Evolutionary conservation across 169 alveolate species (phyloP).

Genomic region (Haemoproteus tartakovskyi): DNA sequence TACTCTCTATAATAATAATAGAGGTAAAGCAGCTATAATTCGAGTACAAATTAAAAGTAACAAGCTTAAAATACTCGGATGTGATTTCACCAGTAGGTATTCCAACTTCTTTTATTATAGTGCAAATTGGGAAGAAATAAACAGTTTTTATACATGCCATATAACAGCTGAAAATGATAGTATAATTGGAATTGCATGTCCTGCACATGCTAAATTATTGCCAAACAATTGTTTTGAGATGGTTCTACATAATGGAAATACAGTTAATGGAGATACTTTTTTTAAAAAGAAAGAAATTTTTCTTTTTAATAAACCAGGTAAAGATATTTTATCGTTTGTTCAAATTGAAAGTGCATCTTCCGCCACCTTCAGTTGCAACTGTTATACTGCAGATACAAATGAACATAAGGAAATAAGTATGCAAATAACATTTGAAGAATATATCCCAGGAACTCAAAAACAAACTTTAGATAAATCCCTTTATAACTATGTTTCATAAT

Average conservation of each 20-base stretch:
- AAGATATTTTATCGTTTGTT: slow-evolving; percentile 35
- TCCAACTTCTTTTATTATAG: slow-evolving; percentile 24
- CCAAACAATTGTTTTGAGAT: slow-evolving; percentile 56
- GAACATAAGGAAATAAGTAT: slow-evolving; percentile 34
- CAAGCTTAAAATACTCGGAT: slow-evolving; percentile 19
- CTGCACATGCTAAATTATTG: slow-evolving; percentile 12
- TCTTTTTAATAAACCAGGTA: slow-evolving; percentile 4
- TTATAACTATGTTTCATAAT: no score
- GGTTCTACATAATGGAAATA: slow-evolving; percentile 7
- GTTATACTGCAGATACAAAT: slow-evolving; percentile 4
- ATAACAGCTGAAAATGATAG: slow-evolving; percentile 32
- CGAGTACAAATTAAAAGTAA: slow-evolving; percentile 16
- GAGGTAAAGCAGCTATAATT: slow-evolving; percentile 47
- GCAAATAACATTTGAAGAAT: slow-evolving; percentile 20
- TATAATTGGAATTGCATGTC: slow-evolving; percentile 48
- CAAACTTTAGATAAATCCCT: slow-evolving; percentile 1
- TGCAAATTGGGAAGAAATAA: slow-evolving; percentile 12
- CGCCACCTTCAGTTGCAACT: slow-evolving; percentile 11
- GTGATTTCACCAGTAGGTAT: slow-evolving; percentile 45
- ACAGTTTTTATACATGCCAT: slow-evolving; percentile 23
- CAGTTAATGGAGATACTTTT: slow-evolving; percentile 3
- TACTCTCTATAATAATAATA: slow-evolving; percentile 27
- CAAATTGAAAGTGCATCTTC: slow-evolving; percentile 11
- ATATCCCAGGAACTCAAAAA: slow-evolving; percentile 22
- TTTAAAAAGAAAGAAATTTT: slow-evolving; percentile 17